Conservation (phyloP, 345 rosid genomes). For the Microcos paniculata region DNA sequence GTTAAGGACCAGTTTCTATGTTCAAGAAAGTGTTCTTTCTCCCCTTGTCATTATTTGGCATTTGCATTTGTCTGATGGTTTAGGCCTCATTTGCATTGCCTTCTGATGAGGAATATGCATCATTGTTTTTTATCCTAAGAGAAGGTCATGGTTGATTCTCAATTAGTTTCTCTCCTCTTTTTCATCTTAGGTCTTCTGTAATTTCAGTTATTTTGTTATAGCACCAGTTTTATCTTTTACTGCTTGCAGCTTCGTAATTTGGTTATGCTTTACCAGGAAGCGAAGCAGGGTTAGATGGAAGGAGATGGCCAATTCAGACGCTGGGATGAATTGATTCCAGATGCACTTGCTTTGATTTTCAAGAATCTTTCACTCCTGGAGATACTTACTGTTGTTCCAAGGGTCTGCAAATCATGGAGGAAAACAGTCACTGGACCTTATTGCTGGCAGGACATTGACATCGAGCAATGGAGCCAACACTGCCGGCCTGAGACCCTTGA, state of each 20-base stretch:
- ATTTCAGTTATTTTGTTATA: neutral
- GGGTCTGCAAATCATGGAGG: constrained; percentile 33
- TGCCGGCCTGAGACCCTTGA: constrained; percentile 19
- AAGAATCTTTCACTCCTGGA: constrained; percentile 24
- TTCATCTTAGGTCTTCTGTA: neutral
- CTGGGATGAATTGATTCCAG: constrained; percentile 36
- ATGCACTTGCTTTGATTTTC: constrained; percentile 30
- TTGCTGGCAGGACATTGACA: constrained; percentile 38
- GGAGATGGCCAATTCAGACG: constrained; percentile 12
- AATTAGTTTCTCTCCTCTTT: neutral
- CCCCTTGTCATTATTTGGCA: neutral
- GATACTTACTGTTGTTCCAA: constrained; percentile 25
- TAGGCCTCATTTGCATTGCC: neutral
- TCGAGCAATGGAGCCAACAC: constrained; percentile 32
- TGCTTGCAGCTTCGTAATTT: constrained; percentile 2
- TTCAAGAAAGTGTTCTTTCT: neutral
- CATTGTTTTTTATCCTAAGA: neutral
- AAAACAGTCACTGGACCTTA: constrained; percentile 24
- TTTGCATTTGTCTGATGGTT: neutral
- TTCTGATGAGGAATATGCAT: neutral
- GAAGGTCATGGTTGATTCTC: neutral
- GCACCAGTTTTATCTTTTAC: neutral
- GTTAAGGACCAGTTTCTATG: neutral
- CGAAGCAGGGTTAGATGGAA: constrained; percentile 16
- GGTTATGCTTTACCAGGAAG: constrained; percentile 4